Evolutionary conservation across 2,329 filamentous ascomycete genomes (phyloP), one percentile per base, ranked within the genome.

Genomic region (Arthrinium phaeospermum): DNA sequence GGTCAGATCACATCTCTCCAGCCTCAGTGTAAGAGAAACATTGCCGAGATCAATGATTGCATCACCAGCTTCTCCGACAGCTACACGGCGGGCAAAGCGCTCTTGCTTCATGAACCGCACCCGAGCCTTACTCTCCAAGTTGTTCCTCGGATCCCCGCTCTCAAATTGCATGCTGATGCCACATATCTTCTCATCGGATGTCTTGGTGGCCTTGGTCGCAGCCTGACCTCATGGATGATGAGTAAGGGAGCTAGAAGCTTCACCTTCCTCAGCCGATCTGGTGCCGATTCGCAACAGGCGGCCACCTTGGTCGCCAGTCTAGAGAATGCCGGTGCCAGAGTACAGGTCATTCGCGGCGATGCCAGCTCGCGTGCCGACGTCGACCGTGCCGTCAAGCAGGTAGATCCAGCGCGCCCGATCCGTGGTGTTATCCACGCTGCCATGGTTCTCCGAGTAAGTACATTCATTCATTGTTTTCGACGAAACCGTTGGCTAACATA

Each of bases 181-280:
- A 75, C 73, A 5, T 83, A 83, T 72, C 76, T 83, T 22, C 78
- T 83, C 0, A 78, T 83, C 16, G 81, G 82, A 4, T 81, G 82
- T 71, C 75, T 83, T 6, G 82, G 82, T 30, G 82, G 81, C 6
- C 76, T 83, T 0, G 81, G 82, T 1, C 76, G 80, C 2, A 80
- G 78, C 34, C 67, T 83, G 27, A 77, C 81, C 0, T 73, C 71
- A 8, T 82, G 80, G 79, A 81, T 83, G 79, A 76, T 81, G 74
- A 74, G 74, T n/a, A 69, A 49, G 1, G 82, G 82, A 1, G 81
- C 81, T 1, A 74, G 76, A 22, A 72, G 75, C 44, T 80, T 84
- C 68, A 69, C 75, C 6, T 82, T 83, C 73, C 74, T 84, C 6
- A 81, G 79, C 0, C 77, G 82, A 0, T 79, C 78, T 1, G 81